Evolutionary conservation across 345 rosid species (phyloP), one percentile per base, ranked within the genome.

Genomic region (Streptanthus diversifolius): DNA sequence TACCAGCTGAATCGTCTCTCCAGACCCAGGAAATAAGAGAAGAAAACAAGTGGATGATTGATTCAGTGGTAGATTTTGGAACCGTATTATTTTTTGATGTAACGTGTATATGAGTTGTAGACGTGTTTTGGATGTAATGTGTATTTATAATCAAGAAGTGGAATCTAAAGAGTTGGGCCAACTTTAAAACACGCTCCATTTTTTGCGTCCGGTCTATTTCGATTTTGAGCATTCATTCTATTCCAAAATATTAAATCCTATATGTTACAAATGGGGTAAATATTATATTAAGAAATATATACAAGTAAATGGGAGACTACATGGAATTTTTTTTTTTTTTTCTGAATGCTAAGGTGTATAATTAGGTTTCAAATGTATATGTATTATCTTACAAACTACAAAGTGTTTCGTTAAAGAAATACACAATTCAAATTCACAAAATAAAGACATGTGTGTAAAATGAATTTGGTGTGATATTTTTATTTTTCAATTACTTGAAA

Each of bases 1-100:
- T 6, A 69, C 49, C 72, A 33, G 68, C 43, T 5, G 84, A 62
- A 71, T 66, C 85, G 79, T 82, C 84, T 51, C 73, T 66, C 95
- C 91, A 85, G 7, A 84, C 86, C 91, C 89, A n/a, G n/a, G n/a
- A n/a, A n/a, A n/a, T n/a, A n/a, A n/a, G n/a, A n/a, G n/a, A n/a
- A n/a, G n/a, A n/a, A n/a, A n/a, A n/a, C n/a, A n/a, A n/a, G n/a
- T n/a, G n/a, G n/a, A n/a, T n/a, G n/a, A n/a, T n/a, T n/a, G n/a
- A n/a, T n/a, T n/a, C n/a, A n/a, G n/a, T n/a, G n/a, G n/a, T n/a
- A n/a, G n/a, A n/a, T n/a, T n/a, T n/a, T n/a, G n/a, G n/a, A n/a
- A n/a, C n/a, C n/a, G n/a, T n/a, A n/a, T n/a, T n/a, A n/a, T n/a
- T n/a, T n/a, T n/a, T n/a, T n/a, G n/a, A n/a, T n/a, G n/a, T n/a